phyloP scores from a whole-genome alignment of 257 asterid species.

The Osmanthus fragrans region DNA sequence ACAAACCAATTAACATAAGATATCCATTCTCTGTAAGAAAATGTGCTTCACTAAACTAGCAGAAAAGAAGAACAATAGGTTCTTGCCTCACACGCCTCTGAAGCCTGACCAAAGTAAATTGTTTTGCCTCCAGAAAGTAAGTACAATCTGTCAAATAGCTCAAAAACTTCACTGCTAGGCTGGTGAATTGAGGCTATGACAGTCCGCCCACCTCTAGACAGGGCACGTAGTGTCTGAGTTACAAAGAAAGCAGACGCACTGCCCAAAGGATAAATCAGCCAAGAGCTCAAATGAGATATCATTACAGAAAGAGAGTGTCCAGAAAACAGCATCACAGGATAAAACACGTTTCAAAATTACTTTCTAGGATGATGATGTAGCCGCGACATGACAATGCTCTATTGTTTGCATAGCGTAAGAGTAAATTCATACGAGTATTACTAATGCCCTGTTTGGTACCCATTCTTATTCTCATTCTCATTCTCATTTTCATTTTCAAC shows the following conservation, averaged over 20 bases:
- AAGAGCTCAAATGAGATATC: not conserved
- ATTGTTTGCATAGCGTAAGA: not conserved
- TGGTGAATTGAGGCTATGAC: conserved; percentile 96
- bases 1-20: conserved; percentile 12
- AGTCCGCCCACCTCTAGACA: conserved; percentile 89
- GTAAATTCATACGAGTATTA: not conserved
- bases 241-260: conserved; percentile 98
- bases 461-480: too few species aligned
- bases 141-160: conserved; percentile 81
- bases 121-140: conserved; percentile 87
- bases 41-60: not conserved
- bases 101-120: conserved; percentile 87
- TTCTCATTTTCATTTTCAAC: too few species aligned
- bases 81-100: conserved; percentile 85
- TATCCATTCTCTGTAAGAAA: conserved; percentile 1
- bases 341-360: not conserved
- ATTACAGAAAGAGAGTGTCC: not conserved
- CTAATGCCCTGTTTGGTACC: too few species aligned
- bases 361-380: not conserved
- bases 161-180: conserved; percentile 98
- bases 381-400: not conserved
- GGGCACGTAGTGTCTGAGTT: conserved; percentile 75
- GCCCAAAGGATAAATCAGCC: conserved; percentile 11
- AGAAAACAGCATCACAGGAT: not conserved
- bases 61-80: not conserved